Base-by-base conservation (phyloP, 2,329 filamentous ascomycete species). In the Phyllosticta paracitricarpa region DNA sequence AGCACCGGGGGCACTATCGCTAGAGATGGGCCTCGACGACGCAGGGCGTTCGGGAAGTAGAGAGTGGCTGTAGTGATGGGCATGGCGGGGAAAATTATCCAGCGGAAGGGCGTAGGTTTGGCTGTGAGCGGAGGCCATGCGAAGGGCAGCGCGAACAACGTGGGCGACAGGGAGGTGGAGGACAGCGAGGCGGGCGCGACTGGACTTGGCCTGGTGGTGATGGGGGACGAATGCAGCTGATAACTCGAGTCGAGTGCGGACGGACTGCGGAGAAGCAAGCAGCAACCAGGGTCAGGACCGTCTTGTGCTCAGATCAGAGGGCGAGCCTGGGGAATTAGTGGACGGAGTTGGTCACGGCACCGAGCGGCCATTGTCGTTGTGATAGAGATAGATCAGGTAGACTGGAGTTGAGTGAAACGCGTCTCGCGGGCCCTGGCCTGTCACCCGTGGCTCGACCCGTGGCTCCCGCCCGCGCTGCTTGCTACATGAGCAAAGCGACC, bases 21-120 rank as follows among this genome's bases (percentile, higher is more conserved):
- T 24, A 3, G 25, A 14, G 22, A 25, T 54, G 22, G 25, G 52
- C 22, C 52, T 28, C 22, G 59, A 57, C 64, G 68, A 64, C 55
- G 66, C 65, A 7, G 69, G 60, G 6, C 66, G 61, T 55, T 71
- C 68, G 56, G 68, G 63, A 33, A 68, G 64, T 59, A 69, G 69
- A 35, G 61, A 55, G 59, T 57, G 59, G 56, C 52, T 62, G 53
- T 76, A 62, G 73, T 52, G 75, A 74, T 72, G 74, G 40, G 70
- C 72, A 62, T 76, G 74, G 66, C 68, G 71, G 70, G 74, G 24
- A n/a, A 35, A 28, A 67, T 66, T 62, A 61, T 70, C 68, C 54
- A 70, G 63, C 56, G 77, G 76, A 64, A 78, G 70, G 54, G 76
- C 76, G 71, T 78, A 78, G 62, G 73, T 75, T 26, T 61, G 58